Evolutionary conservation across 495 filamentous ascomycete genomes (phyloP).

Genomic region (Astrocystis sublimbata): DNA sequence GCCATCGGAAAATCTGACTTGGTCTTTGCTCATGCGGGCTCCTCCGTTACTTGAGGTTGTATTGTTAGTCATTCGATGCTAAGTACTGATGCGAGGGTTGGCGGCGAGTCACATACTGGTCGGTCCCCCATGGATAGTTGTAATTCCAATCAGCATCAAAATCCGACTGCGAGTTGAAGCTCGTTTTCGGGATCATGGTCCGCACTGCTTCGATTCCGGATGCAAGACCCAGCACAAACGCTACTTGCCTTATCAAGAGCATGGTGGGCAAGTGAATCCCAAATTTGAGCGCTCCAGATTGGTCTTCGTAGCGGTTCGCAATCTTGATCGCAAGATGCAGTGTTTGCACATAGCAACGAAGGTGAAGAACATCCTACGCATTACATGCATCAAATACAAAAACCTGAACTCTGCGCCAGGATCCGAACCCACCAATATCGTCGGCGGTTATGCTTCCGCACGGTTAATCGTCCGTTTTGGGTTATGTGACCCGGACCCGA

Average conservation of each 20-base stretch:
- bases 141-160: conserved; percentile 56
- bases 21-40: conserved; percentile 53
- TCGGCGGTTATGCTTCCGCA: conserved; percentile 5
- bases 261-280: conserved; percentile 12
- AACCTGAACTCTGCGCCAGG: too few relatives aligned
- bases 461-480: background rate
- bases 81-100: too few relatives aligned
- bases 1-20: conserved; percentile 38
- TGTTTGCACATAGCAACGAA: too few relatives aligned
- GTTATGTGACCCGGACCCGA: conserved; percentile 7
- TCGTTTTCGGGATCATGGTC: conserved; percentile 54
- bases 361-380: too few relatives aligned
- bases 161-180: conserved; percentile 52
- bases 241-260: conserved; percentile 15
- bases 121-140: conserved; percentile 48
- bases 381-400: too few relatives aligned
- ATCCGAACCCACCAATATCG: too few relatives aligned
- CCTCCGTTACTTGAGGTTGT: conserved; percentile 53
- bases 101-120: conserved; percentile 24
- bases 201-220: conserved; percentile 31
- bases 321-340: too few relatives aligned
- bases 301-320: background rate
- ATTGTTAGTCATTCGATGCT: conserved; percentile 35
- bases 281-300: background rate
- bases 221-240: conserved; percentile 19